phyloP scores from a whole-genome alignment of 805 yeast genomes.

The Nakazawaea sp. region DNA sequence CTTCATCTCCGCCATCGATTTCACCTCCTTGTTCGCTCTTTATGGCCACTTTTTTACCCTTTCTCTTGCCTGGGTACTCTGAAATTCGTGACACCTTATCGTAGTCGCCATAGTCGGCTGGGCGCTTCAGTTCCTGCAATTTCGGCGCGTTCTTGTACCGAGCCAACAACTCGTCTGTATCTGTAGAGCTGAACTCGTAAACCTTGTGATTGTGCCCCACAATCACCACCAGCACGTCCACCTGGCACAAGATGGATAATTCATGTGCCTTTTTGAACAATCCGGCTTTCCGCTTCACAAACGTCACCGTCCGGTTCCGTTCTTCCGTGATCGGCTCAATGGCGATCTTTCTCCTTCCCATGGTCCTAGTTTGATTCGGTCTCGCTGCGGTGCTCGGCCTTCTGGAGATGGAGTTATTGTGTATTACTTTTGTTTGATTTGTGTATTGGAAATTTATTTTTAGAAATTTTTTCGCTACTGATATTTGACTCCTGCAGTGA shows the following conservation, averaged over 20 bases:
- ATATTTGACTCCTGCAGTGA: conserved; percentile 17
- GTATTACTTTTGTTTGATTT: no score
- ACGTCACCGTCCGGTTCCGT: conserved; percentile 79
- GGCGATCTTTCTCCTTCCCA: conserved; percentile 97
- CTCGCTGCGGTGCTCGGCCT: background rate
- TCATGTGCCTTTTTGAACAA: conserved; percentile 83
- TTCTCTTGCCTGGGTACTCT: conserved; percentile 6
- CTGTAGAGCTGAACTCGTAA: conserved; percentile 77
- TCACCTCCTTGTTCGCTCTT: no score
- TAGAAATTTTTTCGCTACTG: background rate
- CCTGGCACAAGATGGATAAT: conserved; percentile 84
- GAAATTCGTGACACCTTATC: conserved; percentile 26
- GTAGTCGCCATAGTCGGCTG: conserved; percentile 61
- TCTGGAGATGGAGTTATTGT: no score
- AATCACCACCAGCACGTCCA: conserved; percentile 86
- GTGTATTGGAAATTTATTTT: background rate
- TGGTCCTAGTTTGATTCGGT: no score
- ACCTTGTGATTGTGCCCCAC: conserved; percentile 77
- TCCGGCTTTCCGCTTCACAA: conserved; percentile 92
- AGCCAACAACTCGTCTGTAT: conserved; percentile 43
- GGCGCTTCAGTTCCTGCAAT: conserved; percentile 55
- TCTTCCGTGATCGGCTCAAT: conserved; percentile 89
- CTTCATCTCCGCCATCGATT: conserved; percentile 9
- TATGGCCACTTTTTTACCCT: background rate
- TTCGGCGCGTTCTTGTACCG: conserved; percentile 23